phyloP scores from a whole-genome alignment of 2,329 filamentous ascomycete species.

The Alternaria arborescens region DNA sequence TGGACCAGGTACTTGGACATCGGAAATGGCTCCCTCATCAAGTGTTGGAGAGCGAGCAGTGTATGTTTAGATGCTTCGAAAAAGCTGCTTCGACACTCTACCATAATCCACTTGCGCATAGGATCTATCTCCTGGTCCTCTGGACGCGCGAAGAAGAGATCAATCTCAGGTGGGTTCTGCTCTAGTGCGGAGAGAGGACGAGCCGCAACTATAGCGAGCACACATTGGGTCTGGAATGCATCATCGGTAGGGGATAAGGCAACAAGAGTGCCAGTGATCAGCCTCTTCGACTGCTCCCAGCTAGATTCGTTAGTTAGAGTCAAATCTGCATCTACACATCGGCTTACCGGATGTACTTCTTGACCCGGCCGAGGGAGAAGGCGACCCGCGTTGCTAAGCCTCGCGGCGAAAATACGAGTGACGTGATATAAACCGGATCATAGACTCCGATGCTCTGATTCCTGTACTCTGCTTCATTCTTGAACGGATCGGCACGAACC shows the following conservation, averaged over 20 bases:
- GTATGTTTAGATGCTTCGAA: constrained; percentile 80
- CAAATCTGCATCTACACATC: not conserved
- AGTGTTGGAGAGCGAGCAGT: constrained; percentile 75
- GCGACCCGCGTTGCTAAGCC: constrained; percentile 73
- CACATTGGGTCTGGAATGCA: constrained; percentile 70
- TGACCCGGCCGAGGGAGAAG: constrained; percentile 73
- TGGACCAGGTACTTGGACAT: constrained; percentile 69
- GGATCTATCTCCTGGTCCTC: constrained; percentile 74
- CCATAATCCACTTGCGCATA: constrained; percentile 75
- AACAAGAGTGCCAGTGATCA: constrained; percentile 64
- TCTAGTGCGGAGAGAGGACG: constrained; percentile 70
- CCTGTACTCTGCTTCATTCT: constrained; percentile 61
- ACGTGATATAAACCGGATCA: constrained; percentile 69
- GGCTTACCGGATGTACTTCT: constrained; percentile 65
- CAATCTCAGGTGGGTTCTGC: constrained; percentile 73
- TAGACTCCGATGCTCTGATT: constrained; percentile 49
- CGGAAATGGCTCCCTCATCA: constrained; percentile 67
- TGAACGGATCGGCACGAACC: constrained; percentile 28
- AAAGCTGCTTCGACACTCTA: constrained; percentile 77
- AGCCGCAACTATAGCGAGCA: constrained; percentile 76
- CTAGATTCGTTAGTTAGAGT: not conserved
- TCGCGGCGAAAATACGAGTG: constrained; percentile 68
- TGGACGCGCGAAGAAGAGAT: constrained; percentile 73
- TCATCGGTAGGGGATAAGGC: constrained; percentile 66
- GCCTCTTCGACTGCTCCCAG: constrained; percentile 70